Base-by-base conservation (phyloP, 176 grass and related monocot genomes). In the Pontederia crassipes region DNA sequence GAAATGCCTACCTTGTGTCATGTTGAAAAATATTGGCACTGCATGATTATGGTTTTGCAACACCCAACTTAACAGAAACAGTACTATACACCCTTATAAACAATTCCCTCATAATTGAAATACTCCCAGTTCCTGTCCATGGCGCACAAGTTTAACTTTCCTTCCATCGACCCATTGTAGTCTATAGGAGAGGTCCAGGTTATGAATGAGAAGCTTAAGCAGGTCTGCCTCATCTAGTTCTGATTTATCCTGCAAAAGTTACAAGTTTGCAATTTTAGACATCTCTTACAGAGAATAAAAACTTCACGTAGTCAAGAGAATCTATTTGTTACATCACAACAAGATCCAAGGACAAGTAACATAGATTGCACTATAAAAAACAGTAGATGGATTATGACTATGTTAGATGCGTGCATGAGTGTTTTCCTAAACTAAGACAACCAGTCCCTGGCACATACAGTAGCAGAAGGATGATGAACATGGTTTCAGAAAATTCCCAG, bases 141-240 rank as follows among this genome's bases (percentile, higher is more conserved):
- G 78, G 55, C 70, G 85, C 57, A 67, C 83, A 72, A 97, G 81
- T 64, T 73, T 82, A 68, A 97, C 83, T 45, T 76, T 69, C 82
- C 75, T 88, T 56, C 47, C 54, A 28, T 81, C 69, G 63, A 85
- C 65, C 92, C 92, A 97, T 28, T 82, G 78, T 64, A 88, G 87
- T 54, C 70, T 63, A 58, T 97, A 97, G 52, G 87, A 97, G 71
- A 97, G 82, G 73, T 97, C 87, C 63, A 97, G 73, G 79, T 87
- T 85, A 54, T 85, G 92, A 79, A 86, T 80, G 68, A 88, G 71
- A 26, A 88, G 55, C 74, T 84, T 97, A 62, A 91, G 75, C 74
- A 80, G 77, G 62, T 81, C 91, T 58, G 78, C 58, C 55, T 87
- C 86, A 13, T 78, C 73, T 71, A 77, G 66, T 56, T 90, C 83